phyloP scores from a whole-genome alignment of 78 protist genomes.

The Isochrysis galbana region DNA sequence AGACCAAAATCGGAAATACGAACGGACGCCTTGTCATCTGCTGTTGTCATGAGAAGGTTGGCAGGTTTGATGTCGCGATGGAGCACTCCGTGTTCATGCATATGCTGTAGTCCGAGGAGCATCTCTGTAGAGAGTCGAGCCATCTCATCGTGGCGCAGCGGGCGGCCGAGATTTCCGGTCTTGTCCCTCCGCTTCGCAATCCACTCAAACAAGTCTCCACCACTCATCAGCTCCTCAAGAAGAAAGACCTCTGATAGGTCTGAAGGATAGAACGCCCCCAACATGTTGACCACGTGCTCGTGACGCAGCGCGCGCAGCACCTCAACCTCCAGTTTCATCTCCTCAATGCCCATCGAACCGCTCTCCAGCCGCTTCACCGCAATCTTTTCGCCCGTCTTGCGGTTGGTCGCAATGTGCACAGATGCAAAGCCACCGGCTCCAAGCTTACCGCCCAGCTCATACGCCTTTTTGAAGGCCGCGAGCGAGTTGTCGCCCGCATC shows the following conservation, averaged over 20 bases:
- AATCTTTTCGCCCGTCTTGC: not conserved
- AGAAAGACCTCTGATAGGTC: not conserved
- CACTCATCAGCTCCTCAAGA: constrained; percentile 30
- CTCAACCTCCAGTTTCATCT: not conserved
- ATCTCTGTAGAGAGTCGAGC: not conserved
- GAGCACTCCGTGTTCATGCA: constrained; percentile 38
- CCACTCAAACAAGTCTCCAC: constrained; percentile 41
- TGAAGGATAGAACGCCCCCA: not conserved
- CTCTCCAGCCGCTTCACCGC: constrained; percentile 36
- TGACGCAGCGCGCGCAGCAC: too few relatives aligned
- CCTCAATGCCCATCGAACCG: not conserved
- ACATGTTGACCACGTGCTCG: too few relatives aligned
- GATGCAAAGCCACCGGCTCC: constrained; percentile 25
- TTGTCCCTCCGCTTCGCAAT: too few relatives aligned
- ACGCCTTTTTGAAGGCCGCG: not conserved
- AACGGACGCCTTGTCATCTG: not conserved
- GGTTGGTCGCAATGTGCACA: not conserved
- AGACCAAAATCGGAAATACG: constrained; percentile 52
- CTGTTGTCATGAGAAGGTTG: constrained; percentile 28
- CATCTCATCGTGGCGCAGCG: too few relatives aligned
- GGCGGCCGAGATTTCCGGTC: too few relatives aligned
- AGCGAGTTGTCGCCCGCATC: too few relatives aligned
- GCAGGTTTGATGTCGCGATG: constrained; percentile 63
- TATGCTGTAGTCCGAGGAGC: constrained; percentile 17
- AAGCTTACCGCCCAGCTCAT: not conserved